phyloP scores from a whole-genome alignment of 768 basidiomycete genomes.

The Aureoboletus auriporus region DNA sequence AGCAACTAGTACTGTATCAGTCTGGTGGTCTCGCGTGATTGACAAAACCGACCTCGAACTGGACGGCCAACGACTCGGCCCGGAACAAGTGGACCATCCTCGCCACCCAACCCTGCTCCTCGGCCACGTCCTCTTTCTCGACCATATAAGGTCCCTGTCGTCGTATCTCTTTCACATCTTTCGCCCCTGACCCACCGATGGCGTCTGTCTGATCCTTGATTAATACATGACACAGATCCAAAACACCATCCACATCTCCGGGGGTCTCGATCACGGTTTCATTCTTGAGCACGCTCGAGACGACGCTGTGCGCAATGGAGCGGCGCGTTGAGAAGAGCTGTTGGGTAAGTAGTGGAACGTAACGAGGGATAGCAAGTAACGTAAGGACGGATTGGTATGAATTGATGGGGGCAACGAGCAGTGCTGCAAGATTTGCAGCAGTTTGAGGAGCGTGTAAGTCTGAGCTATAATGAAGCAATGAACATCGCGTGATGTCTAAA shows the following conservation, averaged over 20 bases:
- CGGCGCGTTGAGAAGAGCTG: constrained; percentile 91
- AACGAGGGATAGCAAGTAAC: constrained; percentile 91
- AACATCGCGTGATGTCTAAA: constrained; percentile 3
- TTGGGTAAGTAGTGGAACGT: constrained; percentile 73
- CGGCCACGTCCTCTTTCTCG: constrained; percentile 89
- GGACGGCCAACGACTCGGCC: constrained; percentile 79
- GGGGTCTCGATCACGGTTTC: constrained; percentile 92
- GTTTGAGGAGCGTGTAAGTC: constrained; percentile 89
- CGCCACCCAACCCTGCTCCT: constrained; percentile 99
- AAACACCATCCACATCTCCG: constrained; percentile 90
- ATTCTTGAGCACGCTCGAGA: constrained; percentile 93
- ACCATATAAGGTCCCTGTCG: constrained; percentile 56
- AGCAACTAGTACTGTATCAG: constrained; percentile 53
- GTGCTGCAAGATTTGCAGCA: constrained; percentile 81
- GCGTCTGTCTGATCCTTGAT: constrained; percentile 81
- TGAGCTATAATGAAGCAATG: constrained; percentile 44
- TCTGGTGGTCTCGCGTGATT: neutral
- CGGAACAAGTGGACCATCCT: constrained; percentile 96
- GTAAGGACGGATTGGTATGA: constrained; percentile 96
- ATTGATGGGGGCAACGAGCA: constrained; percentile 92
- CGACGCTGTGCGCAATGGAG: constrained; percentile 90
- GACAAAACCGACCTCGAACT: constrained; percentile 69
- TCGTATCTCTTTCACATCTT: constrained; percentile 41
- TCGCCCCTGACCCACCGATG: constrained; percentile 26
- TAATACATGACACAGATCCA: constrained; percentile 89